A percentile compares a stretch with the other conserved stretches of the same genome.
Conservation (phyloP, 768 basidiomycete genomes). For the Termitomyces sp. region DNA sequence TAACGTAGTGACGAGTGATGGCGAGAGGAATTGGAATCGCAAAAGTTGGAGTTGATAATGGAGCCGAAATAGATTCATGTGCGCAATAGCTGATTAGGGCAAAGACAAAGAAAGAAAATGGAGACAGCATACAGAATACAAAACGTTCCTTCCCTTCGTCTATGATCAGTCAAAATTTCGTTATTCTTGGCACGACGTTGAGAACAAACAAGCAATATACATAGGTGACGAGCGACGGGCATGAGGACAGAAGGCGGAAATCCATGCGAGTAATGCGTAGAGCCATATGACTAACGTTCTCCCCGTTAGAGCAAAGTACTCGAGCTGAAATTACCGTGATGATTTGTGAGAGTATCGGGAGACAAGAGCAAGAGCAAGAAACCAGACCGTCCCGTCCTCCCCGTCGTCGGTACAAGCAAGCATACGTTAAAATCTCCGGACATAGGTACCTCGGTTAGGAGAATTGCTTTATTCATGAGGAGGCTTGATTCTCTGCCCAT, state of each 20-base stretch:
- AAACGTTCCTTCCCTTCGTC: not conserved
- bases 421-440: conserved; percentile 23
- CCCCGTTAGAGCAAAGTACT: conserved; percentile 25
- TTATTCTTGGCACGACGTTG: no score
- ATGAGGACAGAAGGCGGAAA: conserved; percentile 16
- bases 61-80: no score
- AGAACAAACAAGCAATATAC: conserved; percentile 21
- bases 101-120: not conserved
- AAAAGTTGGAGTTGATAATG: no score
- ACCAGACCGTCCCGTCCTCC: conserved; percentile 27
- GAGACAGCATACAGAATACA: conserved; percentile 7
- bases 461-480: no score
- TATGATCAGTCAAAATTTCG: conserved; percentile 1
- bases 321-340: conserved; percentile 21
- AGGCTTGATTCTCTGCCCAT: no score
- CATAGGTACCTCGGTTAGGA: conserved; percentile 26
- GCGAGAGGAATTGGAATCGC: conserved; percentile 10
- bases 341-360: conserved; percentile 23
- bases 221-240: conserved; percentile 21
- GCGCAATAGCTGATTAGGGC: not conserved
- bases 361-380: conserved; percentile 31
- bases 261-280: conserved; percentile 17
- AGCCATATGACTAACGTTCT: conserved; percentile 18
- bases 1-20: conserved; percentile 19
- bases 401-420: conserved; percentile 33